These are phyloP conservation scores for Acacia melanoxylon DNA, from an alignment of 306 rosid genomes.

Conservation along the genomic window DNA sequence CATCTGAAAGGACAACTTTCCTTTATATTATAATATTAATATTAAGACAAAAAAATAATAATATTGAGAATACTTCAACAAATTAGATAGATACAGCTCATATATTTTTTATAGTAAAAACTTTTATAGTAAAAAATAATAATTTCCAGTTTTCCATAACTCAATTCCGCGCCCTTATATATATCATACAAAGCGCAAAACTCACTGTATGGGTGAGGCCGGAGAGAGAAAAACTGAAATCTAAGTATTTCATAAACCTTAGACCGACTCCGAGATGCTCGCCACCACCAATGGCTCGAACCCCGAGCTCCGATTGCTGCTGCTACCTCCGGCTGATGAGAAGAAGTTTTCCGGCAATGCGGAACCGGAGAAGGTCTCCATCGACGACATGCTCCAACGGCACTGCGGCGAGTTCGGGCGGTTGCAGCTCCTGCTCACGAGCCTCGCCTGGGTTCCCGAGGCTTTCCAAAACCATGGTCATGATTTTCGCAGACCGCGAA, in stretches of 20 bases:
- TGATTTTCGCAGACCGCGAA: constrained; percentile 84
- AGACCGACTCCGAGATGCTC: constrained; percentile 15
- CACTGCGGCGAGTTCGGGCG: constrained; percentile 87
- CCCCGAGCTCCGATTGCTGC: constrained; percentile 38
- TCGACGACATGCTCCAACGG: constrained; percentile 73
- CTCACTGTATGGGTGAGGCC: not conserved
- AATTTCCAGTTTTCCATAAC: not conserved
- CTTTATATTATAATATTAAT: no score
- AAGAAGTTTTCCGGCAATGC: not conserved
- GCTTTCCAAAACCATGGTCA: constrained; percentile 95
- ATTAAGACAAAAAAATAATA: no score
- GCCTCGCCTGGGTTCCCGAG: constrained; percentile 87
- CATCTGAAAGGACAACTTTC: not conserved
- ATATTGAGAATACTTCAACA: not conserved
- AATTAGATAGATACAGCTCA: not conserved
- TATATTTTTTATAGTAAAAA: no score
- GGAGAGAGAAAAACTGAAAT: not conserved
- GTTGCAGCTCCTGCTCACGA: constrained; percentile 77
- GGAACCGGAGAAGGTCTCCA: constrained; percentile 43
- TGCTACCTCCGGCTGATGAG: constrained; percentile 16
- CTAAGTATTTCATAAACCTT: not conserved
- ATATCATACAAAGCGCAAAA: not conserved
- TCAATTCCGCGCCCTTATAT: not conserved
- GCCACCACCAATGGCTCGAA: not conserved
- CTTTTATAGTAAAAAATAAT: no score